Conservation (phyloP, 208 protist species). For the Crithidia expoeki region DNA sequence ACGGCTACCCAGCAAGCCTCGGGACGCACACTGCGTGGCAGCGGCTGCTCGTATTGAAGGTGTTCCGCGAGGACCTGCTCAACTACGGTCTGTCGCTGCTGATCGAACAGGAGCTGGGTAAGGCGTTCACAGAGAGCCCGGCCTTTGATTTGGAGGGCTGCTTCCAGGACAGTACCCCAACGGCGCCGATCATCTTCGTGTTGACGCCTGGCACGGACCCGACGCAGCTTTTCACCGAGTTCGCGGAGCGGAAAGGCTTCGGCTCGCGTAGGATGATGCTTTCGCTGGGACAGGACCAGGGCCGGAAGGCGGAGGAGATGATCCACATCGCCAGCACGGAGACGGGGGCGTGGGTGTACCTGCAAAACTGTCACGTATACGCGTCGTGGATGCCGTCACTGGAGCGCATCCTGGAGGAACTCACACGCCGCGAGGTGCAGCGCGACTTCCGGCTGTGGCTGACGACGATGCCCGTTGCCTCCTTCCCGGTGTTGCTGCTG, state of each 20-base stretch:
- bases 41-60: conserved; percentile 89
- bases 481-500: conserved; percentile 95
- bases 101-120: conserved; percentile 81
- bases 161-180: conserved; percentile 90
- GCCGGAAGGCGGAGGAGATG: conserved; percentile 90
- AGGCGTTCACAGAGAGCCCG: conserved; percentile 90
- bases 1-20: conserved; percentile 52
- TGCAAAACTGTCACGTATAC: conserved; percentile 97
- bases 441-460: conserved; percentile 96
- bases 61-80: conserved; percentile 90
- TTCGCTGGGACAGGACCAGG: conserved; percentile 96
- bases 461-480: conserved; percentile 93
- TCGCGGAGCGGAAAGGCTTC: conserved; percentile 92
- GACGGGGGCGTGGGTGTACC: conserved; percentile 93
- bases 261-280: conserved; percentile 90
- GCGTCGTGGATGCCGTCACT: conserved; percentile 95
- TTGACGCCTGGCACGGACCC: conserved; percentile 95
- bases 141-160: conserved; percentile 91
- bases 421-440: conserved; percentile 78
- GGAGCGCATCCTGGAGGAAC: conserved; percentile 89
- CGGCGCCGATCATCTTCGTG: conserved; percentile 95
- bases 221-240: conserved; percentile 92
- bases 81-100: conserved; percentile 85
- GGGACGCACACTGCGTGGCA: conserved; percentile 67
- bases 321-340: conserved; percentile 74